Base-by-base conservation (phyloP, 177 flowering plant genomes). In the Telopea speciosissima region DNA sequence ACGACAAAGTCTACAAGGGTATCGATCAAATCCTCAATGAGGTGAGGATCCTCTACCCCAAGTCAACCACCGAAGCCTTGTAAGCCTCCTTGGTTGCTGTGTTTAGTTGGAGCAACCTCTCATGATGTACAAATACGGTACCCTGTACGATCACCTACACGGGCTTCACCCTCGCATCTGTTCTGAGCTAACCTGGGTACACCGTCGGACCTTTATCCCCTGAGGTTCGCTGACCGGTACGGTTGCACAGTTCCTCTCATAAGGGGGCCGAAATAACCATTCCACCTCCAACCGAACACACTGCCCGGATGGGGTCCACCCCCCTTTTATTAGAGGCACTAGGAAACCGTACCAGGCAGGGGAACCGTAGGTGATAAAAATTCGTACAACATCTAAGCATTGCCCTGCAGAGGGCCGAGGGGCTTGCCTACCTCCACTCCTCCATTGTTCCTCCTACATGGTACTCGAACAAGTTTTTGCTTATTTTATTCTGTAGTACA, bases 101-200 rank as follows among this genome's bases (percentile, higher is more conserved):
- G 87, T 88, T 1, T 92, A 90, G 73, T 78, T 85, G 1, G 84
- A 88, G 60, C 86, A 85, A 63, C 91, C 91, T 0, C 73, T 89
- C 9, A 42, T 88, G 81, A 87, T 90, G 11, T 90, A 90, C 69
- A 92, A 90, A 69, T 90, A 78, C 81, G 92, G 92, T 19, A 82
- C 83, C 24, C 85, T 90, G 22, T 69, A 60, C 7, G 92, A 88
- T 0, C 88, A 82, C 69, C 62, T 90, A 1, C 83, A 80, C 5
- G 84, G 81, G 8, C 63, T 3, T n/a, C 70, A 31, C 3, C 59
- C 67, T 19, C 73, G 66, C 19, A 66, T 21, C 24, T 42, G 69
- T 1, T 28, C 65, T 24, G 36, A 17, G 0, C 69, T 84, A 0
- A 56, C 81, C 0, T 87, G 90, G 88, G 52, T 4, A 0, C 69